phyloP scores from a whole-genome alignment of 129 eudicot genomes.

The Cynara cardunculus region DNA sequence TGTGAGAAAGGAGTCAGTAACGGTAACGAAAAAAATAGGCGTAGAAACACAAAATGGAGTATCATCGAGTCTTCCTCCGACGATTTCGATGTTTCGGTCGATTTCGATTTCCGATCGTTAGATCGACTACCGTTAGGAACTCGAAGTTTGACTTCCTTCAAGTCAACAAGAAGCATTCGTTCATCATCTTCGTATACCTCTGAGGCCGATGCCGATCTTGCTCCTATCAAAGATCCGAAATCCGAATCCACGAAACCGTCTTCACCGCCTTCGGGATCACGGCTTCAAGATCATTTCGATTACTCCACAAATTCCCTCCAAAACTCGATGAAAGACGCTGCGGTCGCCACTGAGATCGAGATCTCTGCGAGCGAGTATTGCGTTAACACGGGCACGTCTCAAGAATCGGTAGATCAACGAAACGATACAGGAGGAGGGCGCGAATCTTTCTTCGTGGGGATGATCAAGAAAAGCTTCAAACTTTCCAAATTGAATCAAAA shows the following conservation, averaged over 20 bases:
- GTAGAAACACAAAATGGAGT: conserved; percentile 33
- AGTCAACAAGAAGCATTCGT: conserved; percentile 20
- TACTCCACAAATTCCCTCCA: conserved; percentile 45
- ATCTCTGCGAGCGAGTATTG: conserved; percentile 58
- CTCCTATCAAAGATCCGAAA: conserved; percentile 21
- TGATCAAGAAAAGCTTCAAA: conserved; percentile 62
- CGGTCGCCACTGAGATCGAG: conserved; percentile 77
- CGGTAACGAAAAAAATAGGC: conserved; percentile 4
- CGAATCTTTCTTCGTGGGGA: conserved; percentile 51
- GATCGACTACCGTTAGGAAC: conserved; percentile 42
- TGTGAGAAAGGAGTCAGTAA: not conserved
- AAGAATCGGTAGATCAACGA: conserved; percentile 55
- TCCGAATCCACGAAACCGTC: conserved; percentile 24
- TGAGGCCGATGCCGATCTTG: conserved; percentile 32
- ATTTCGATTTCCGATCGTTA: conserved; percentile 67
- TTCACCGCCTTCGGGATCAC: conserved; percentile 66
- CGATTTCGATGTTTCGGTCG: conserved; percentile 59
- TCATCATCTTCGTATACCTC: conserved; percentile 43
- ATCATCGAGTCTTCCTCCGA: conserved; percentile 61
- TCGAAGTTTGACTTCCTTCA: conserved; percentile 42
- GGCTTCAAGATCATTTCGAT: conserved; percentile 77
- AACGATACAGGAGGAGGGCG: conserved; percentile 35
- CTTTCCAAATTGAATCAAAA: conserved; percentile 40
- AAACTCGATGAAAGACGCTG: conserved; percentile 55
- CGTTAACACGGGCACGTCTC: conserved; percentile 61